phyloP scores from a whole-genome alignment of 768 basidiomycete species.

The Russula lepida region DNA sequence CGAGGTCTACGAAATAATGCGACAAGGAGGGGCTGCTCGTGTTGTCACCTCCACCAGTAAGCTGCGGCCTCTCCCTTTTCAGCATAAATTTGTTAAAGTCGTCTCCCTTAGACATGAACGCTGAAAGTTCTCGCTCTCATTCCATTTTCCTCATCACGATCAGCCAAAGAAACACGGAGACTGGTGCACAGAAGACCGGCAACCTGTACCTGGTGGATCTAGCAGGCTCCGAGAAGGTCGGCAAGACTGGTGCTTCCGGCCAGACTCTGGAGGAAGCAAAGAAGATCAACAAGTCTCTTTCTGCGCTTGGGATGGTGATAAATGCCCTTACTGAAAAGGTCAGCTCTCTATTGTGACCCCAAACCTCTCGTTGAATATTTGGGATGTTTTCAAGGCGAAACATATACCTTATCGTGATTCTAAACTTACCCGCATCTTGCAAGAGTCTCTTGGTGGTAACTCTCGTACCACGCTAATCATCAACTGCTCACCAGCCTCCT shows the following conservation, averaged over 20 bases:
- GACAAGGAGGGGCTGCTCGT: constrained; percentile 84
- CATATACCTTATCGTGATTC: constrained; percentile 99
- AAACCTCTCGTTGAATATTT: constrained; percentile 97
- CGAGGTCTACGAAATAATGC: constrained; percentile 99
- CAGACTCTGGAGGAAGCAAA: constrained; percentile 99
- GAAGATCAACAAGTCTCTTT: constrained; percentile 99
- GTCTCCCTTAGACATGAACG: constrained; percentile 82
- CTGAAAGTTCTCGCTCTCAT: constrained; percentile 97
- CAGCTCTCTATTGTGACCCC: constrained; percentile 60
- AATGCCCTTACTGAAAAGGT: constrained; percentile 98
- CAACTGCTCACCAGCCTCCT: constrained; percentile 96
- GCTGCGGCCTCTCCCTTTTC: constrained; percentile 26
- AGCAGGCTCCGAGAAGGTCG: constrained; percentile 98
- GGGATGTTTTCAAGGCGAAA: constrained; percentile 55
- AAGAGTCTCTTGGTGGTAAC: constrained; percentile 96
- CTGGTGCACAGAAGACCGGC: constrained; percentile 91
- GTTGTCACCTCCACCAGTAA: constrained; percentile 91
- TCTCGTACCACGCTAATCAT: constrained; percentile 97
- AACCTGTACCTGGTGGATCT: constrained; percentile 97
- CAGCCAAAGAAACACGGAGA: constrained; percentile 92
- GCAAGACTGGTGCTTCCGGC: constrained; percentile 97
- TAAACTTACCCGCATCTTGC: constrained; percentile 95
- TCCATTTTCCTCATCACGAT: constrained; percentile 98
- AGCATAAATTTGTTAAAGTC: constrained; percentile 6
- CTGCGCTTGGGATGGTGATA: constrained; percentile 98